These are phyloP conservation scores for Globisporangium mamillatum DNA, from an alignment of 352 stramenopile genomes.

Conservation along the genomic window DNA sequence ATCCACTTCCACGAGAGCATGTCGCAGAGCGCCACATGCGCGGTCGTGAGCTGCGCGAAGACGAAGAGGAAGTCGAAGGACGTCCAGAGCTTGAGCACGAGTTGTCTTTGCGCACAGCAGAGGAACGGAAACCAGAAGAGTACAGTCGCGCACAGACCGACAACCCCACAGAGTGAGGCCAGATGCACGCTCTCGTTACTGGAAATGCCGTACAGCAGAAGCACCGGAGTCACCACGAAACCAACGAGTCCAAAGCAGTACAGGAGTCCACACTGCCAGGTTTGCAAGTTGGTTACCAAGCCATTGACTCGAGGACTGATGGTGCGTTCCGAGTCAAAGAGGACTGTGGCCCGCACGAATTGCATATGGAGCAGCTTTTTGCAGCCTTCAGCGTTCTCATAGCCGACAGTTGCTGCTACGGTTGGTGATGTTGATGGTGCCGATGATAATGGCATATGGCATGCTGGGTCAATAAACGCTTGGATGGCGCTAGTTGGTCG, in stretches of 20 bases:
- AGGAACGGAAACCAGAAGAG: slow-evolving; percentile 2
- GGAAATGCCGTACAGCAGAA: too few relatives aligned
- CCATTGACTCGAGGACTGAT: neutral
- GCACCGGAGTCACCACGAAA: too few relatives aligned
- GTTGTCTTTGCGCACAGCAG: slow-evolving; percentile 15
- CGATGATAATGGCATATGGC: too few relatives aligned
- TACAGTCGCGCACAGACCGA: neutral
- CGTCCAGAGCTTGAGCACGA: slow-evolving; percentile 17
- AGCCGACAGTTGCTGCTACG: too few relatives aligned
- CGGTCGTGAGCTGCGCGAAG: slow-evolving; percentile 16
- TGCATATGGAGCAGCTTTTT: neutral
- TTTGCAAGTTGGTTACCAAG: too few relatives aligned
- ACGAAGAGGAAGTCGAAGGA: slow-evolving; percentile 31
- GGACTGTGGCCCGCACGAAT: neutral
- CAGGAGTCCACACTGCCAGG: too few relatives aligned
- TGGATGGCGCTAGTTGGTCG: neutral
- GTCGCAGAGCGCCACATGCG: slow-evolving; percentile 8
- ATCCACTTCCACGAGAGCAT: slow-evolving; percentile 17
- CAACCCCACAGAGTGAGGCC: too few relatives aligned
- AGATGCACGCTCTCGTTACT: too few relatives aligned
- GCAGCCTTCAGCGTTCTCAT: too few relatives aligned
- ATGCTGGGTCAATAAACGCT: neutral
- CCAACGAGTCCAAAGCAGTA: too few relatives aligned
- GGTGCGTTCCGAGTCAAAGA: slow-evolving; percentile 5
- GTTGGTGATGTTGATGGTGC: too few relatives aligned